Evolutionary conservation across 768 basidiomycete genomes (phyloP).

Genomic region (Lactarius sanguifluus): DNA sequence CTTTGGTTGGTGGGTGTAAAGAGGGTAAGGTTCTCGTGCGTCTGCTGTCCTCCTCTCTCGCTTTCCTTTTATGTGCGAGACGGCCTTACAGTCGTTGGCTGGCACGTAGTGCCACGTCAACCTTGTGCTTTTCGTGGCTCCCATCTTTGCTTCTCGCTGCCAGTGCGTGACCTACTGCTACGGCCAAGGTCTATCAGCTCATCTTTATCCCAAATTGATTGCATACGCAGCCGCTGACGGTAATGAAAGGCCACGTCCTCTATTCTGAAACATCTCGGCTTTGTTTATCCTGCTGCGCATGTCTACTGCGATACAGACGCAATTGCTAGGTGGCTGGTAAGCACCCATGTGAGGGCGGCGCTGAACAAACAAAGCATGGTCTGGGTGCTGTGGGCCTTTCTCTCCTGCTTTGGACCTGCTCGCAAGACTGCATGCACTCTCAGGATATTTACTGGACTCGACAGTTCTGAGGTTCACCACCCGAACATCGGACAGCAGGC

Average conservation of each 20-base stretch:
- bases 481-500: too few relatives aligned
- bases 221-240: constrained; percentile 6
- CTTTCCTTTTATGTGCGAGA: constrained; percentile 14
- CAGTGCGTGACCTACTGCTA: not conserved
- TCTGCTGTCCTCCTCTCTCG: constrained; percentile 1
- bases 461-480: too few relatives aligned
- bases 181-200: constrained; percentile 15
- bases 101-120: not conserved
- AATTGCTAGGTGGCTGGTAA: not conserved
- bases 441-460: too few relatives aligned
- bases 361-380: not conserved
- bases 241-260: constrained; percentile 2
- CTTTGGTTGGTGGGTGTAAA: constrained; percentile 4
- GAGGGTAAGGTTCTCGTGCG: constrained; percentile 1
- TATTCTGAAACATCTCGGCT: constrained; percentile 8
- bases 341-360: not conserved
- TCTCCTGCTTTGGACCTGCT: too few relatives aligned
- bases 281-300: not conserved
- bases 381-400: not conserved
- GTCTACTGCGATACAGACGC: too few relatives aligned
- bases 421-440: too few relatives aligned
- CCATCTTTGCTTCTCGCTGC: not conserved
- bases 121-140: not conserved
- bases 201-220: not conserved
- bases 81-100: not conserved